These are phyloP conservation scores for Pythium scleroteichum DNA, from an alignment of 352 stramenopile genomes.

Conservation along the genomic window DNA sequence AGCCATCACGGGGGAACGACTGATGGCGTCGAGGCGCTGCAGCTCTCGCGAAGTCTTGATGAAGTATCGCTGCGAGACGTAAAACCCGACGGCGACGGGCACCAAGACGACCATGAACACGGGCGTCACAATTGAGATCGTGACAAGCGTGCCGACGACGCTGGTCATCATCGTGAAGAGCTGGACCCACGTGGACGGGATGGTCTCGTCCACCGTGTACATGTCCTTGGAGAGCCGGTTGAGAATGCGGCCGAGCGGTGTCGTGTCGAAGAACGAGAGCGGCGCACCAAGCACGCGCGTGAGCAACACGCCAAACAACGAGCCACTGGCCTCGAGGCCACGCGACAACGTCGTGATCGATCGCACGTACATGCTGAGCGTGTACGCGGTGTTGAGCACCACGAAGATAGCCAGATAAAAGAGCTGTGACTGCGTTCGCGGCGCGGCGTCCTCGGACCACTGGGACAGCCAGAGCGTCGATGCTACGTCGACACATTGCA, in stretches of 20 bases:
- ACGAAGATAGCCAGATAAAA: conserved; percentile 88
- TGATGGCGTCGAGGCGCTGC: conserved; percentile 95
- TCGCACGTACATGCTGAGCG: conserved; percentile 60
- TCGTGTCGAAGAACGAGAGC: conserved; percentile 84
- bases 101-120: conserved; percentile 70
- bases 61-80: conserved; percentile 90
- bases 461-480: conserved; percentile 90
- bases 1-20: conserved; percentile 93
- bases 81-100: conserved; percentile 66
- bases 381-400: conserved; percentile 53
- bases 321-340: conserved; percentile 46
- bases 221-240: conserved; percentile 81
- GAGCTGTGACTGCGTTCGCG: conserved; percentile 44
- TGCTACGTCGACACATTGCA: conserved; percentile 55
- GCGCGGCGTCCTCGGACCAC: conserved; percentile 71
- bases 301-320: conserved; percentile 66
- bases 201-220: conserved; percentile 69
- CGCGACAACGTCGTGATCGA: conserved; percentile 55
- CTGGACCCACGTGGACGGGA: conserved; percentile 51
- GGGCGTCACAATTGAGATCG: conserved; percentile 67
- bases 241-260: conserved; percentile 70
- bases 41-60: conserved; percentile 90
- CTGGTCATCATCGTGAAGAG: conserved; percentile 42
- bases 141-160: conserved; percentile 66
- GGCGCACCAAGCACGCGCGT: conserved; percentile 89